Evolutionary conservation across 352 stramenopile species (phyloP).

Genomic region (Globisporangium heterothallicum): DNA sequence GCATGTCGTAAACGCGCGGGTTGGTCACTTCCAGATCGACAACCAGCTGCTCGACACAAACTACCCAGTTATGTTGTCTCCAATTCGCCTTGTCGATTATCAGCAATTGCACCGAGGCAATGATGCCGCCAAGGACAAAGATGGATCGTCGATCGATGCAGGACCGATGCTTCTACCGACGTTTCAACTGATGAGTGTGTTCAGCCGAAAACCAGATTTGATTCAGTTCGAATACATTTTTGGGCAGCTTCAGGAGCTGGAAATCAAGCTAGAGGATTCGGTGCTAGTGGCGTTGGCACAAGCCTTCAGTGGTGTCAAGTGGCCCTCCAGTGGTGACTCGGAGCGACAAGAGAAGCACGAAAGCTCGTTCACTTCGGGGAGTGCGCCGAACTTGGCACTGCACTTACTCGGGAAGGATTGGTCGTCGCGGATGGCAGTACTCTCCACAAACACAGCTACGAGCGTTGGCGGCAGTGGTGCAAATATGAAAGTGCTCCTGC

Average conservation of each 20-base stretch:
- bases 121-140: slow-evolving; percentile 8
- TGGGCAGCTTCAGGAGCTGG: slow-evolving; percentile 78
- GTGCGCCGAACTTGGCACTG: slow-evolving; percentile 37
- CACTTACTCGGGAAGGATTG: slow-evolving; percentile 54
- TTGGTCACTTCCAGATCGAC: slow-evolving; percentile 81
- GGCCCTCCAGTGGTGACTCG: slow-evolving; percentile 27
- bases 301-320: slow-evolving; percentile 71
- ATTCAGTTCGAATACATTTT: slow-evolving; percentile 87
- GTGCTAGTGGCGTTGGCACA: slow-evolving; percentile 68
- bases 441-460: slow-evolving; percentile 27
- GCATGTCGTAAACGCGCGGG: slow-evolving; percentile 69
- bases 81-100: slow-evolving; percentile 58
- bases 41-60: slow-evolving; percentile 84
- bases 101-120: slow-evolving; percentile 63
- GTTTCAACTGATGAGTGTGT: slow-evolving; percentile 79
- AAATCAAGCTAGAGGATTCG: slow-evolving; percentile 82
- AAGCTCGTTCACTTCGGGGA: slow-evolving; percentile 1
- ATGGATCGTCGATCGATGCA: slow-evolving; percentile 11
- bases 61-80: slow-evolving; percentile 71
- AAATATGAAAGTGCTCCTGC: slow-evolving; percentile 72
- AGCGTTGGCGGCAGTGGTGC: slow-evolving; percentile 27
- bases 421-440: slow-evolving; percentile 36
- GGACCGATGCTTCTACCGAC: slow-evolving; percentile 56
- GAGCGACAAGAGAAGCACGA: slow-evolving; percentile 14
- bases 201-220: slow-evolving; percentile 51